Base-by-base conservation (phyloP, 2,329 filamentous ascomycete genomes). In the Exophiala calicioides region DNA sequence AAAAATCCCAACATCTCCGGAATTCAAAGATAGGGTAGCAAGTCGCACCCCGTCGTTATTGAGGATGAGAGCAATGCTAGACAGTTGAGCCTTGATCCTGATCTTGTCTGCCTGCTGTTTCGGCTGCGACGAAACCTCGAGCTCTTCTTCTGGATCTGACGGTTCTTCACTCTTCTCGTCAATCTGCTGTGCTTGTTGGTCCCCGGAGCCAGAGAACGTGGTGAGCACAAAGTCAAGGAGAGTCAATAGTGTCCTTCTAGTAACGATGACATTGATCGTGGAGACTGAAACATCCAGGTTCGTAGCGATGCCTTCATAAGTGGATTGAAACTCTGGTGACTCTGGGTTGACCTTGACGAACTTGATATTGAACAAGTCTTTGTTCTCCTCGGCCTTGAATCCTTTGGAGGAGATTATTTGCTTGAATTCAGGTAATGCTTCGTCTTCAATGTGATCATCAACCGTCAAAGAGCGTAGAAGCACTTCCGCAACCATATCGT, bases 31-130 rank as follows among this genome's bases (percentile, higher is more conserved):
- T 13, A 98, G 70, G 0, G 93, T 98, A 20, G 93, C 93, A 20
- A 99, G 77, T 19, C 93, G 83, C 47, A 97, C 94, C 0, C 93
- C 93, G 65, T 99, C 94, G 56, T 98, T 97, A 65, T 99, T 99
- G 44, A 99, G 75, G 53, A 98, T 91, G 20, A 98, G 77, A 2
- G 89, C 82, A 55, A 99, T 95, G 71, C 87, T 90, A 71, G 95
- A 94, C 53, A 99, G 72, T 52, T 96, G 86, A 31, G 94, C 85
- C 67, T 95, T 95, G 66, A 99, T 91, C 18, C 90, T 83, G 56
- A 98, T 93, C 55, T 93, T 94, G 45, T 87, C 86, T 13, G 40
- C 19, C 41, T 51, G 46, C 23, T 48, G 33, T 26, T 58, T 48
- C 13, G 46, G 30, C 5, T 50, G 29, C 51, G 59, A 58, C 32